These are phyloP conservation scores for Pleurotus sapidus DNA, from an alignment of 768 basidiomycete species.

Conservation along the genomic window DNA sequence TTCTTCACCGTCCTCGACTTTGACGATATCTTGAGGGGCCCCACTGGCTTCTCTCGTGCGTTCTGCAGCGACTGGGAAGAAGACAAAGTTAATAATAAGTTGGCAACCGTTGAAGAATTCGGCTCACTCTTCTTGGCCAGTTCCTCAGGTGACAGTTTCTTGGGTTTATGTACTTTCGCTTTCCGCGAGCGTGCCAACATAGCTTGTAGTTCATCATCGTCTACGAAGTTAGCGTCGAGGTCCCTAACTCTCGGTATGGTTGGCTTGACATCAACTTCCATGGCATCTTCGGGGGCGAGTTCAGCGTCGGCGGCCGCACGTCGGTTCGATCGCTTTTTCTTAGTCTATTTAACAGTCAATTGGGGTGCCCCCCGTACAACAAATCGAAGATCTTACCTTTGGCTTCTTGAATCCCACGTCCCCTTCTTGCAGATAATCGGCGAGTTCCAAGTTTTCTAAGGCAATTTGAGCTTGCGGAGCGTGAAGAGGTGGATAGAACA, in stretches of 20 bases:
- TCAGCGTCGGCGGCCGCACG: constrained; percentile 54
- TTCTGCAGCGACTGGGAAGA: constrained; percentile 57
- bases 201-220: constrained; percentile 97
- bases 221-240: constrained; percentile 87
- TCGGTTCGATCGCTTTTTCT: constrained; percentile 85
- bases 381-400: constrained; percentile 49
- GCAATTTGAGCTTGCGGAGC: neutral
- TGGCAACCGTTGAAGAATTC: neutral
- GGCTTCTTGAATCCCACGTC: constrained; percentile 95
- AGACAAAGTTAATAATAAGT: constrained; percentile 5
- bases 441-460: constrained; percentile 77
- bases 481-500: constrained; percentile 26
- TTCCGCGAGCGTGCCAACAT: constrained; percentile 84
- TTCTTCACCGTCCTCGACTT: constrained; percentile 41
- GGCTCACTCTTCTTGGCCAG: constrained; percentile 70
- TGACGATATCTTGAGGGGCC: constrained; percentile 34
- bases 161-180: constrained; percentile 73
- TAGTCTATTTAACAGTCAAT: constrained; percentile 51
- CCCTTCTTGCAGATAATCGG: constrained; percentile 90
- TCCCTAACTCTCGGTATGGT: constrained; percentile 65
- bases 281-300: constrained; percentile 46
- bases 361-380: constrained; percentile 10
- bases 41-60: constrained; percentile 48
- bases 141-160: constrained; percentile 80
- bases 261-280: constrained; percentile 83